Conservation (phyloP, 495 filamentous ascomycete genomes). For the Lentithecium fluviatile region DNA sequence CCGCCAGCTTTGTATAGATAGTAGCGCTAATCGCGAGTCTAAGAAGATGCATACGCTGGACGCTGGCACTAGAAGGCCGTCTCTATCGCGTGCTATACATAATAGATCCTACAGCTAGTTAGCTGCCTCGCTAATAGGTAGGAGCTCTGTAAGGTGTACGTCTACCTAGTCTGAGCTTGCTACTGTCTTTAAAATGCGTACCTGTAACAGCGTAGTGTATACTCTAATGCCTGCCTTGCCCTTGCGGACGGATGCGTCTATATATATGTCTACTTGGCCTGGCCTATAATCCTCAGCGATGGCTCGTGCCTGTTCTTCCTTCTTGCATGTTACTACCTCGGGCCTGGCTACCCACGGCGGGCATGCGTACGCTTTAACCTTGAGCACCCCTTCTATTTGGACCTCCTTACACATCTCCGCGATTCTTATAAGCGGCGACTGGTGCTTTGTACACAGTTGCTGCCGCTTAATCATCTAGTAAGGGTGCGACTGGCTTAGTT, state of each 20-base stretch:
- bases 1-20: conserved; percentile 25
- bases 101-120: conserved; percentile 20
- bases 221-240: conserved; percentile 8
- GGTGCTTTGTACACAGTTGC: no score
- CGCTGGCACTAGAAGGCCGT: conserved; percentile 7
- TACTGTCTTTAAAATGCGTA: conserved; percentile 13
- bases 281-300: conserved; percentile 16
- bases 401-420: conserved; percentile 24
- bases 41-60: conserved; percentile 25
- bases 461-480: no score
- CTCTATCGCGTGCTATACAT: conserved; percentile 6
- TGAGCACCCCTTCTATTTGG: conserved; percentile 10
- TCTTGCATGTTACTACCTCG: conserved; percentile 19
- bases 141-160: conserved; percentile 18
- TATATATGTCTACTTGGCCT: conserved; percentile 28
- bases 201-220: conserved; percentile 2
- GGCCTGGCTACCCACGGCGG: conserved; percentile 22
- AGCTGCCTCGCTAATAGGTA: conserved; percentile 22
- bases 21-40: conserved; percentile 24
- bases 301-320: conserved; percentile 14
- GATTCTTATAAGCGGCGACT: no score
- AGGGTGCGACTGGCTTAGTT: no score
- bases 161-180: conserved; percentile 22
- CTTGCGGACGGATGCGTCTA: conserved; percentile 25
- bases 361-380: conserved; percentile 21